Evolutionary conservation across 1,284 basidiomycete species (phyloP).

Genomic region (Cystobasidiaceae sp.): DNA sequence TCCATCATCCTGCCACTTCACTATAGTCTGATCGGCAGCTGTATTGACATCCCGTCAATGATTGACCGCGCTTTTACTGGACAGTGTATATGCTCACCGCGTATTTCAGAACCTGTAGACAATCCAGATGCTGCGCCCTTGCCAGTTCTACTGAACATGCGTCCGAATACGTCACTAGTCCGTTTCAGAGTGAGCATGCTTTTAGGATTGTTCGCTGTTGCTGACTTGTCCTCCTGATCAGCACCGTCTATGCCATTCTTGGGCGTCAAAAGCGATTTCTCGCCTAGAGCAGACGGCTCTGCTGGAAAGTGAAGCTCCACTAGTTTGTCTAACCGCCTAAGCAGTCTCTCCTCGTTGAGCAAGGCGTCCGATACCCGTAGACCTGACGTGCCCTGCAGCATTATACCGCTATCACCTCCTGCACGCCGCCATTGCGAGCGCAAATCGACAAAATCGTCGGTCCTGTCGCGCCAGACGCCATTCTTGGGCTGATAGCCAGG

Average conservation of each 20-base stretch:
- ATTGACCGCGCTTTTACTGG: no score
- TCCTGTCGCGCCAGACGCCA: conserved; percentile 25
- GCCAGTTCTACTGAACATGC: conserved; percentile 9
- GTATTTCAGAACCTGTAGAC: background rate
- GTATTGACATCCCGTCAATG: no score
- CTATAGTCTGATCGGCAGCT: conserved; percentile 76
- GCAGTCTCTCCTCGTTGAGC: conserved; percentile 15
- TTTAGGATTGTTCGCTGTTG: background rate
- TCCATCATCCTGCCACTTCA: conserved; percentile 88
- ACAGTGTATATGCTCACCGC: background rate
- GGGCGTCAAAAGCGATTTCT: background rate
- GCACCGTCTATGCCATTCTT: background rate
- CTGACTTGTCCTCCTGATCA: background rate
- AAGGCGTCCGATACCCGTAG: background rate
- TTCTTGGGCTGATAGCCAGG: conserved; percentile 32
- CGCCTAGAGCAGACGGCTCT: background rate
- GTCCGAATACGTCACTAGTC: conserved; percentile 18
- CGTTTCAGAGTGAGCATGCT: background rate
- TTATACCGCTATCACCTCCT: conserved; percentile 1
- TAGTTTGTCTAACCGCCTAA: conserved; percentile 31
- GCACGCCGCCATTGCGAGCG: background rate
- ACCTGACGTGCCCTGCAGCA: no score
- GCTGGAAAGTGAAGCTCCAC: conserved; percentile 24
- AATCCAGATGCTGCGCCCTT: background rate
- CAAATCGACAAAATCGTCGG: conserved; percentile 23